A percentile compares a stretch with the other conserved stretches of the same genome.
Evolutionary conservation across 768 basidiomycete genomes (phyloP).

Genomic region (Suillus plorans): DNA sequence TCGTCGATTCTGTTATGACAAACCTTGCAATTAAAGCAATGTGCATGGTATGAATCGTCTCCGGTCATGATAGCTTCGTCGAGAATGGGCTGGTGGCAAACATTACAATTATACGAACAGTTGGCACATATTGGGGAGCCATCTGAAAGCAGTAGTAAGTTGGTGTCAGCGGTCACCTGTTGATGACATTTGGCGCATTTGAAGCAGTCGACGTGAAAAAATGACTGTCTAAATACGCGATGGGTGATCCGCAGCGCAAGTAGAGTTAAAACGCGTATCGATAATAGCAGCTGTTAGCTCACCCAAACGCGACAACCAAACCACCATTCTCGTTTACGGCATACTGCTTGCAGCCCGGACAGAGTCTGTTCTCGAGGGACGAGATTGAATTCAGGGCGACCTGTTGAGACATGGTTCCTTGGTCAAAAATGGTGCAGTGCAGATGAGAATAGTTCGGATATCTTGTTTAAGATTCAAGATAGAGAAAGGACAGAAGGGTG

Average conservation of each 20-base stretch:
- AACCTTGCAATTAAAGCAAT: conserved; percentile 97
- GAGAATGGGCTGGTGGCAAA: conserved; percentile 91
- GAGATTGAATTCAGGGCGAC: conserved; percentile 13
- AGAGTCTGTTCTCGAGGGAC: conserved; percentile 55
- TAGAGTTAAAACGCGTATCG: conserved; percentile 1
- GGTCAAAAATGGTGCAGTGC: conserved; percentile 2
- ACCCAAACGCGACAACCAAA: conserved; percentile 96
- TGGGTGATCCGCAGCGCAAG: conserved; percentile 12
- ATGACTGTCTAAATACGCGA: conserved; percentile 64
- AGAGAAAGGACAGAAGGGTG: conserved; percentile 5
- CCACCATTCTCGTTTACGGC: conserved; percentile 82
- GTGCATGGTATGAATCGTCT: conserved; percentile 97
- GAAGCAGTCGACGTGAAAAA: conserved; percentile 95
- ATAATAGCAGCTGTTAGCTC: conserved; percentile 31
- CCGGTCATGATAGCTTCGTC: conserved; percentile 99
- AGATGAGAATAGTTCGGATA: neutral
- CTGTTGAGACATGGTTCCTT: conserved; percentile 16
- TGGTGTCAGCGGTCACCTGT: conserved; percentile 94
- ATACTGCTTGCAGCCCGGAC: conserved; percentile 81
- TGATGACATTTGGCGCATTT: conserved; percentile 95
- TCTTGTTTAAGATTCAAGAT: neutral
- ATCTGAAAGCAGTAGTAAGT: conserved; percentile 93
- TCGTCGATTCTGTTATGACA: conserved; percentile 96
- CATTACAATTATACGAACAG: conserved; percentile 94
- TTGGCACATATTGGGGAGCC: conserved; percentile 95